These are phyloP conservation scores for Polyrhizophydium stewartii DNA, from an alignment of 371 early-diverging fungal species.

Conservation along the genomic window DNA sequence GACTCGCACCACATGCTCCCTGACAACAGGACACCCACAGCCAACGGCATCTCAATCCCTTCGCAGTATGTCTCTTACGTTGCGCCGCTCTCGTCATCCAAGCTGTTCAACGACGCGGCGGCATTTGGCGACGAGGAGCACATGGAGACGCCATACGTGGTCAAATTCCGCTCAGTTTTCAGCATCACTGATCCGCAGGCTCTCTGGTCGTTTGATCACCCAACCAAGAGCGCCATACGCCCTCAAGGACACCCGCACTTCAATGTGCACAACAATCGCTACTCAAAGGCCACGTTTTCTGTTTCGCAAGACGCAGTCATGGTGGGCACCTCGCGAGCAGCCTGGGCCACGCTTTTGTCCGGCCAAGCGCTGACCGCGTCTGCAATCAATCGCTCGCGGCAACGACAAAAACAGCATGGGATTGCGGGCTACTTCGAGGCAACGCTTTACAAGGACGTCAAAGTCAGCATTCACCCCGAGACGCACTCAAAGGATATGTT, in stretches of 20 bases:
- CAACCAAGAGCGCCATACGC: conserved; percentile 24
- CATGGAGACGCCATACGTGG: conserved; percentile 90
- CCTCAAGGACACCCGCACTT: conserved; percentile 34
- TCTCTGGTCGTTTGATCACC: conserved; percentile 83
- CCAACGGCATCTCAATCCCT: conserved; percentile 88
- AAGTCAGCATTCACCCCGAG: conserved; percentile 76
- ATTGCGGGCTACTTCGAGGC: conserved; percentile 94
- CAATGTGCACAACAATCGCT: conserved; percentile 71
- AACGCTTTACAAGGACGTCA: conserved; percentile 76
- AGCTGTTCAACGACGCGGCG: conserved; percentile 59
- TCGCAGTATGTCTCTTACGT: conserved; percentile 73
- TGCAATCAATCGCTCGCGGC: no score
- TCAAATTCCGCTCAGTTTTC: conserved; percentile 74
- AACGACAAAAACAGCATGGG: no score
- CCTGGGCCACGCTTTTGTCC: neutral
- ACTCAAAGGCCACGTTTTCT: conserved; percentile 50
- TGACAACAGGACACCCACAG: conserved; percentile 10
- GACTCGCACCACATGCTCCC: neutral
- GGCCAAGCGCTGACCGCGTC: neutral
- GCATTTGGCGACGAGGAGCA: conserved; percentile 60
- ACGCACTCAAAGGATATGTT: conserved; percentile 90
- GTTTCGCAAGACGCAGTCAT: conserved; percentile 48
- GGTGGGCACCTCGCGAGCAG: conserved; percentile 25
- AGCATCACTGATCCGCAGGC: conserved; percentile 63
- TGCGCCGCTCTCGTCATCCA: conserved; percentile 82